Percentiles rank a stretch among this genome's conserved stretches.
These are phyloP conservation scores for Mariannaea sp. DNA, from an alignment of 2,329 filamentous ascomycete species.

Conservation along the genomic window DNA sequence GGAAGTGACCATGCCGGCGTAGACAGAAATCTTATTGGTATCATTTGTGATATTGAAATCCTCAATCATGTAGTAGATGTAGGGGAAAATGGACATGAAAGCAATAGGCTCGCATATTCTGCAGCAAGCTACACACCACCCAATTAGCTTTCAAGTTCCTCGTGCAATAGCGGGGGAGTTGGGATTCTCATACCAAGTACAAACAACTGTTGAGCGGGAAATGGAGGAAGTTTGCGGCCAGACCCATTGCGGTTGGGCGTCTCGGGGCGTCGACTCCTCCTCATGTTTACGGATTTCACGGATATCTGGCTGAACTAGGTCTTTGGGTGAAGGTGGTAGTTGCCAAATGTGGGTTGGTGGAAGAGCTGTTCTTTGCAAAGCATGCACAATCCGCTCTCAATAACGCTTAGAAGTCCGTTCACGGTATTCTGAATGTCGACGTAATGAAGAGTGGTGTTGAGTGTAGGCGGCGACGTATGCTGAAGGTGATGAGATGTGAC, in stretches of 20 bases:
- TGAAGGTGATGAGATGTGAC: neutral
- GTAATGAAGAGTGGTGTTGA: neutral
- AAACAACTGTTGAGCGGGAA: conserved; percentile 54
- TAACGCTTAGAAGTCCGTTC: neutral
- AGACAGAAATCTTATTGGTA: conserved; percentile 81
- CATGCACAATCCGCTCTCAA: neutral
- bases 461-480: neutral
- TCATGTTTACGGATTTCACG: conserved; percentile 35
- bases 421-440: neutral
- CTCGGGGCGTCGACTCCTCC: conserved; percentile 35
- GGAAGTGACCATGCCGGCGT: conserved; percentile 94
- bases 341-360: neutral
- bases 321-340: conserved; percentile 7
- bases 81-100: conserved; percentile 99
- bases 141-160: conserved; percentile 20
- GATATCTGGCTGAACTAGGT: conserved; percentile 1
- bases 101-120: conserved; percentile 98
- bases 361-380: neutral
- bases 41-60: conserved; percentile 85
- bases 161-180: neutral
- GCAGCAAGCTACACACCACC: conserved; percentile 69
- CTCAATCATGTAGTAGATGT: conserved; percentile 96
- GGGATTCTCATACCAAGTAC: conserved; percentile 50
- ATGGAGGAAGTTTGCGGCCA: conserved; percentile 39
- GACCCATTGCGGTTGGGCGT: conserved; percentile 32